Percentiles rank a stretch among this genome's conserved stretches.
These are phyloP conservation scores for Lipomyces starkeyi DNA, from an alignment of 805 yeast species.

Conservation along the genomic window DNA sequence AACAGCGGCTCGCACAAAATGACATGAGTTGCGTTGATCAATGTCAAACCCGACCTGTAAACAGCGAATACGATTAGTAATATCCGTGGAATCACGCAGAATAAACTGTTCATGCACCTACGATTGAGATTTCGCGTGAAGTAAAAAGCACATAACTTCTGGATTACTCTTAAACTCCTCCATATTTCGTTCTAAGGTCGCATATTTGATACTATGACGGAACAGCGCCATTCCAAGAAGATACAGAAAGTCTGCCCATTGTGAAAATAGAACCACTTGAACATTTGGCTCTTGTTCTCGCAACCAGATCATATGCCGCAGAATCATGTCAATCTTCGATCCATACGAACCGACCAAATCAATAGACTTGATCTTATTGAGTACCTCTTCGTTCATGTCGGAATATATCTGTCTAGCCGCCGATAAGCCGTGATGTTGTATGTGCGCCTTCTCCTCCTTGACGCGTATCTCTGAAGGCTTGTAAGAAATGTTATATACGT, in stretches of 20 bases:
- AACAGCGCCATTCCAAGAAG: conserved; percentile 70
- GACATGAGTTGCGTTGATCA: conserved; percentile 91
- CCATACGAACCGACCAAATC: conserved; percentile 66
- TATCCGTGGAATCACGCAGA: conserved; percentile 3
- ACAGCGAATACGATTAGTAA: not conserved
- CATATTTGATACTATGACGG: conserved; percentile 59
- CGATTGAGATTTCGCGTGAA: conserved; percentile 86
- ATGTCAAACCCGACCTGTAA: conserved; percentile 72
- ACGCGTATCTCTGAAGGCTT: conserved; percentile 52
- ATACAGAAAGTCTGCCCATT: conserved; percentile 77
- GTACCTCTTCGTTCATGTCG: conserved; percentile 38
- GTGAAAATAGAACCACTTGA: conserved; percentile 88
- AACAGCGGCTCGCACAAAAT: conserved; percentile 91
- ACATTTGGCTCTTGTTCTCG: conserved; percentile 61
- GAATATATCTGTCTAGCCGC: conserved; percentile 39
- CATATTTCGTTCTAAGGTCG: conserved; percentile 56
- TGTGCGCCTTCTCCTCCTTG: conserved; percentile 39
- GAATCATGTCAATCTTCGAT: conserved; percentile 82
- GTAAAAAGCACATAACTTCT: conserved; percentile 76
- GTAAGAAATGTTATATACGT: conserved; percentile 73
- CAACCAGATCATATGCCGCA: conserved; percentile 72
- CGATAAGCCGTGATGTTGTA: conserved; percentile 32
- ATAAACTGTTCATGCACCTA: conserved; percentile 41
- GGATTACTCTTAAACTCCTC: conserved; percentile 45
- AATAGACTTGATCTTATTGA: conserved; percentile 49